Evolutionary conservation across 225 moss, liverwort and hornwort species (phyloP).

Genomic region (Polytrichum commune): DNA sequence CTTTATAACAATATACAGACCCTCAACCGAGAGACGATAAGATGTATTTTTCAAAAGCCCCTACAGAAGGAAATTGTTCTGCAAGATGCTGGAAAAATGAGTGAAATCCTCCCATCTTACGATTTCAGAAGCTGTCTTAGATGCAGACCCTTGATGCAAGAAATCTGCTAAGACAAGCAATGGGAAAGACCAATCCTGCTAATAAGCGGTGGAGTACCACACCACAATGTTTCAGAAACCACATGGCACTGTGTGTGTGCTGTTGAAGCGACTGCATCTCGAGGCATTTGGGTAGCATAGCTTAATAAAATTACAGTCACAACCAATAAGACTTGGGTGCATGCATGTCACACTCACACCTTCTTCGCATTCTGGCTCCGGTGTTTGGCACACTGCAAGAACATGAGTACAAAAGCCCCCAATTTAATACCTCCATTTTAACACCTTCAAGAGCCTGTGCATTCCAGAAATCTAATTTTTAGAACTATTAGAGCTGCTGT

Average conservation of each 20-base stretch:
- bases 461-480: neutral
- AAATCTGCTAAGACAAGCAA: too few species aligned
- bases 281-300: slow-evolving; percentile 35
- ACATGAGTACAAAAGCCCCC: neutral
- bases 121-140: too few species aligned
- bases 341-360: slow-evolving; percentile 50
- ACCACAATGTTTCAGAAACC: slow-evolving; percentile 26
- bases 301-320: slow-evolving; percentile 40
- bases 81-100: too few species aligned
- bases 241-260: slow-evolving; percentile 39
- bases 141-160: too few species aligned
- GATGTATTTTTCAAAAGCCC: too few species aligned
- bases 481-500: too few species aligned
- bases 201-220: neutral
- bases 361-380: slow-evolving; percentile 43
- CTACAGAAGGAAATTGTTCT: too few species aligned
- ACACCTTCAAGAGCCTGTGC: neutral
- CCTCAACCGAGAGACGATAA: too few species aligned
- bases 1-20: too few species aligned
- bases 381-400: slow-evolving; percentile 30
- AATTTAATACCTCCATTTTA: neutral
- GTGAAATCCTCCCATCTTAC: too few species aligned
- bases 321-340: slow-evolving; percentile 38
- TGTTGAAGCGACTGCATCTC: slow-evolving; percentile 44
- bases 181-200: too few species aligned